Evolutionary conservation across 805 yeast species (phyloP), one percentile per base, ranked within the genome.

Genomic region (Candida stauntonica): DNA sequence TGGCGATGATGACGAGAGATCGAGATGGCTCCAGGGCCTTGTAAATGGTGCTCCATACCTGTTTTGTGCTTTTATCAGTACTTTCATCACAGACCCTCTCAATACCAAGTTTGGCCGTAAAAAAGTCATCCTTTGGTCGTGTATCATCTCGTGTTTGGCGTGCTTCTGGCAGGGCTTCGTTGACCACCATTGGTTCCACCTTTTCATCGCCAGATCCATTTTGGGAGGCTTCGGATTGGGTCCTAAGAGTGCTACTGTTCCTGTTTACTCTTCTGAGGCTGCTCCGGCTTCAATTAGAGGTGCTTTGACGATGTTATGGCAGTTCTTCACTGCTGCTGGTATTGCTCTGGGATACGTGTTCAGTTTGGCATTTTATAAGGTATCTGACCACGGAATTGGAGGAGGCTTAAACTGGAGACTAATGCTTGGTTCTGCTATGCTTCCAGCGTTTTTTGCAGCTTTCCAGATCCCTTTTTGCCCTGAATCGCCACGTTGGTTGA

Each of bases 401-500:
- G 64, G 64, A 40, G 68, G 68, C 12, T 67, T 81, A 50, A 73
- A 73, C 50, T 81, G 88, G 87, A 68, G 88, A 60, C 63, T 81
- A 40, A 81, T 79, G 84, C 62, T 81, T 35, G 85, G 75, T 7
- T 73, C 80, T 17, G 87, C 86, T 7, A 67, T 74, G 66, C 61
- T 81, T 26, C 87, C 87, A 1, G 86, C 88, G 0, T 50, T 78
- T 30, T 55, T 75, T 40, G 82, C 81, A 7, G 60, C 75, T 42
- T 50, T 65, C 41, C 86, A 79, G 57, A 72, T 81, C 34, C 81
- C 79, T 23, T 77, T 73, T 53, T 79, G 81, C 42, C 86, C 87
- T 7, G 88, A 81, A 54, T 78, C 85, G 3, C 88, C 88, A 29
- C 70, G 86, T 61, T 81, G 87, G 87, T 66, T 79, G 44, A 77